Evolutionary conservation across 495 filamentous ascomycete species (phyloP).

Genomic region (Sabuloglossum arenarium): DNA sequence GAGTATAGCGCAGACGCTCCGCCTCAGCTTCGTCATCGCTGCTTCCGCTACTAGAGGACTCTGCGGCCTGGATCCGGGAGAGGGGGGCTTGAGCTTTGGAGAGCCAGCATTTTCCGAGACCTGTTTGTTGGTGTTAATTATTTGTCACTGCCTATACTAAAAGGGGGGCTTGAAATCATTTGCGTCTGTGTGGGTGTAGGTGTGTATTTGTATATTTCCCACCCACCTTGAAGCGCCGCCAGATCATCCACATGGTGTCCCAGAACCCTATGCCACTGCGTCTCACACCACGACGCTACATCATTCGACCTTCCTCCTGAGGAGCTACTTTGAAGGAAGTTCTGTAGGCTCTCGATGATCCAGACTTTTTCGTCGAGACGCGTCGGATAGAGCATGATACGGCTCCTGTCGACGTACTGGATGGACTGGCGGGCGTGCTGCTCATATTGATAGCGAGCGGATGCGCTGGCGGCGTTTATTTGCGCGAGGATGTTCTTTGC

Average conservation of each 20-base stretch:
- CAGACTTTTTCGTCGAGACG: not conserved
- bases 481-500: not conserved
- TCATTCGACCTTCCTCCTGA: not conserved
- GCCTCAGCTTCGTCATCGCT: slow-evolving; percentile 1
- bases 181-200: not conserved
- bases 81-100: not conserved
- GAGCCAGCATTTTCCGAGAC: not conserved
- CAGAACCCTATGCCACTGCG: not conserved
- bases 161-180: not conserved
- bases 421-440: not conserved
- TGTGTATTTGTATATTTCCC: not conserved
- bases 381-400: not conserved
- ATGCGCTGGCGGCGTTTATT: not conserved
- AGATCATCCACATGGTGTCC: not conserved
- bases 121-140: not conserved
- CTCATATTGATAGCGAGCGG: not conserved
- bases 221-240: not conserved
- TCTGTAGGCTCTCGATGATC: not conserved
- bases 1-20: not conserved
- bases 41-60: not conserved
- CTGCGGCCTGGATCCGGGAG: not conserved
- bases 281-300: not conserved
- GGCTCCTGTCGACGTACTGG: not conserved
- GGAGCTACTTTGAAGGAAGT: not conserved
- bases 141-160: not conserved